phyloP scores from a whole-genome alignment of 2,329 filamentous ascomycete genomes.

The Ophiosphaerella narmari region DNA sequence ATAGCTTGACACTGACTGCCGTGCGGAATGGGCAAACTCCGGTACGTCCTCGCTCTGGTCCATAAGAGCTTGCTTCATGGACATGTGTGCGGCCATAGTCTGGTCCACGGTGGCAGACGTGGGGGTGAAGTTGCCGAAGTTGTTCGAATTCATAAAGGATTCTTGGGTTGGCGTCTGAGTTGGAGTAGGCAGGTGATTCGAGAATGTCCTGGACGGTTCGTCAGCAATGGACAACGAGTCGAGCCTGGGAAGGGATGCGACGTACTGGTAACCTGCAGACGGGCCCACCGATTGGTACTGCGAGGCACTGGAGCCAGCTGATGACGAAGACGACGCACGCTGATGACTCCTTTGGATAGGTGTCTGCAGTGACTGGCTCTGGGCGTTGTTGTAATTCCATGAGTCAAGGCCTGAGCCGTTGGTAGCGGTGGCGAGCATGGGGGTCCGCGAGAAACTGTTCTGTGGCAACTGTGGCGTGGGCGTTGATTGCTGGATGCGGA shows the following conservation, averaged over 20 bases:
- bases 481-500: constrained; percentile 49
- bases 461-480: constrained; percentile 41
- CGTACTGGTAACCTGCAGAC: constrained; percentile 46
- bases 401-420: constrained; percentile 30
- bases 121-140: constrained; percentile 54
- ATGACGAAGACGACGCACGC: constrained; percentile 47
- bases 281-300: constrained; percentile 39
- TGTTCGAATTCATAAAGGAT: constrained; percentile 52
- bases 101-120: constrained; percentile 49
- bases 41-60: constrained; percentile 57
- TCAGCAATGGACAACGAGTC: constrained; percentile 41
- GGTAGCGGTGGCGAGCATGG: constrained; percentile 38
- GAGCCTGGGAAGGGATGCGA: constrained; percentile 48
- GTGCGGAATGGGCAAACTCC: constrained; percentile 58
- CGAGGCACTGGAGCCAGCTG: constrained; percentile 43
- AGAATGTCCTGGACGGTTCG: constrained; percentile 48
- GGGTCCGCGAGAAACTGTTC: constrained; percentile 30
- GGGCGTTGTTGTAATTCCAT: constrained; percentile 43
- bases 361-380: constrained; percentile 41
- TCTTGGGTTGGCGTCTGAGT: constrained; percentile 59
- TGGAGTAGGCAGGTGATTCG: constrained; percentile 60
- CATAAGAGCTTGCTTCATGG: constrained; percentile 64
- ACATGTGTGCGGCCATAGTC: constrained; percentile 58
- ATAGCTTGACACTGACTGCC: constrained; percentile 64
- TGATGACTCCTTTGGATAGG: constrained; percentile 43